These are phyloP conservation scores for Neurospora sp. DNA, from an alignment of 495 filamentous ascomycete genomes.

Conservation along the genomic window DNA sequence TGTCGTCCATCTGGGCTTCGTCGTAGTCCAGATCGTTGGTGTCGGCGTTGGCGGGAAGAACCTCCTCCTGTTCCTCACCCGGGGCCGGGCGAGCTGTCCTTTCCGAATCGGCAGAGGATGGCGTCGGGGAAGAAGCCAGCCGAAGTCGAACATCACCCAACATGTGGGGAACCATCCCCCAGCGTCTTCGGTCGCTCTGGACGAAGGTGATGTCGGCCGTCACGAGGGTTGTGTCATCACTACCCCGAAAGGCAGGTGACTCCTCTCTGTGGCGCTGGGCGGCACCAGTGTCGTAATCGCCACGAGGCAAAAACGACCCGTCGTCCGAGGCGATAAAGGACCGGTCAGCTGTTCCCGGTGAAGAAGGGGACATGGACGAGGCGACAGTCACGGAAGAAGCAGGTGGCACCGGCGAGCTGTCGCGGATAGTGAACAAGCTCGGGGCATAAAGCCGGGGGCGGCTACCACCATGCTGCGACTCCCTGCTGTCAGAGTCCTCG, in stretches of 20 bases:
- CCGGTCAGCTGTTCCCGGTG: background rate
- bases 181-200: background rate
- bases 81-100: background rate
- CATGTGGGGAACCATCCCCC: background rate
- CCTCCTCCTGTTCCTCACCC: background rate
- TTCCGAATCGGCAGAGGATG: background rate
- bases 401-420: background rate
- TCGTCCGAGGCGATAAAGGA: background rate
- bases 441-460: background rate
- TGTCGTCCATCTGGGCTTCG: background rate
- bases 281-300: background rate
- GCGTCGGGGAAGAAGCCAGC: background rate
- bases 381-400: background rate
- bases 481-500: background rate
- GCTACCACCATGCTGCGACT: background rate
- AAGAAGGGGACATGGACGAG: background rate
- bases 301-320: background rate
- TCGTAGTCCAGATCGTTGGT: background rate
- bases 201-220: background rate
- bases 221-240: background rate
- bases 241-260: background rate
- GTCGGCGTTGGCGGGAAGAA: background rate
- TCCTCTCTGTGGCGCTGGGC: background rate
- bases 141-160: background rate
- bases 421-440: background rate